phyloP scores from a whole-genome alignment of 1,284 basidiomycete species.

The Pseudozyma tsukubaensis region DNA sequence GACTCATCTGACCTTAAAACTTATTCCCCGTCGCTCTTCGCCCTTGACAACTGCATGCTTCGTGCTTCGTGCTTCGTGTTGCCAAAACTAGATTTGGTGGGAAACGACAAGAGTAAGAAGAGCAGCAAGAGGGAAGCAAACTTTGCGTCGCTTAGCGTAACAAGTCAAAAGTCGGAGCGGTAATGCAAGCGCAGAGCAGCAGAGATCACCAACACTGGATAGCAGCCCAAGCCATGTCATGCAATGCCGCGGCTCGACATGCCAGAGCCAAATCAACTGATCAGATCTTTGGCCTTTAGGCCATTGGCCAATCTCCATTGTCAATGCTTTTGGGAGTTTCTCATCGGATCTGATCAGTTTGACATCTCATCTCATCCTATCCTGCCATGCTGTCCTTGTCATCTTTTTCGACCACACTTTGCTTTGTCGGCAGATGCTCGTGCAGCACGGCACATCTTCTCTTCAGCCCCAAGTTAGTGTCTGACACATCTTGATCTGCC shows the following conservation, averaged over 20 bases:
- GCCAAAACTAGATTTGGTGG: too few species aligned
- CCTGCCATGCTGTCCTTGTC: background rate
- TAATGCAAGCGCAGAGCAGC: background rate
- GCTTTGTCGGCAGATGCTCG: too few species aligned
- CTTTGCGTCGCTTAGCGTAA: too few species aligned
- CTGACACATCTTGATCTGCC: too few species aligned
- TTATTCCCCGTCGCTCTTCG: too few species aligned
- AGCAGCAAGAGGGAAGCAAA: background rate
- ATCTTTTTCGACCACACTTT: background rate
- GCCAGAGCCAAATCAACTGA: background rate
- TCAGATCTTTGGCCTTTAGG: background rate
- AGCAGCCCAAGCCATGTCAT: background rate
- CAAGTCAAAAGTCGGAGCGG: too few species aligned
- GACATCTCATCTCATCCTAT: slow-evolving; percentile 7
- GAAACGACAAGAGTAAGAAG: background rate
- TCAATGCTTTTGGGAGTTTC: background rate
- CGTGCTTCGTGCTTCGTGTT: too few species aligned
- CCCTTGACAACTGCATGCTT: too few species aligned
- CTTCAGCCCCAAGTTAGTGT: too few species aligned
- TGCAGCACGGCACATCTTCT: too few species aligned
- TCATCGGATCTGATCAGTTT: slow-evolving; percentile 29
- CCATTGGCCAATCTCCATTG: background rate
- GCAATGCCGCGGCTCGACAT: background rate
- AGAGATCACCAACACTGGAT: too few species aligned
- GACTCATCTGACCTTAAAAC: too few species aligned